Percentiles rank a stretch among this genome's conserved stretches.
These are phyloP conservation scores for Colletotrichum orbiculare DNA, from an alignment of 2,329 filamentous ascomycete species.

Conservation along the genomic window DNA sequence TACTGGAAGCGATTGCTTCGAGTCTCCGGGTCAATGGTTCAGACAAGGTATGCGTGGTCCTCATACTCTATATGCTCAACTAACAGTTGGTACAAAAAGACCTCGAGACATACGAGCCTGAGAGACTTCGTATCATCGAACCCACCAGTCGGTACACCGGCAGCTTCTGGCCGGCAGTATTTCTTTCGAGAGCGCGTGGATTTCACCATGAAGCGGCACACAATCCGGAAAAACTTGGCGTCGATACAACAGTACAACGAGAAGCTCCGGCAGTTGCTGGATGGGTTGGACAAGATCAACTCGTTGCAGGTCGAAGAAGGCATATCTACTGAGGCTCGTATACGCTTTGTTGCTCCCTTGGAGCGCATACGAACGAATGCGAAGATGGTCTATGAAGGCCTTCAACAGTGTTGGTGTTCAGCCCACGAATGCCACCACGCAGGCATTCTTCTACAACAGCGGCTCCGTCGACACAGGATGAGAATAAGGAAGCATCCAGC, in stretches of 20 bases:
- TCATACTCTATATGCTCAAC: background rate
- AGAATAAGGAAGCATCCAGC: background rate
- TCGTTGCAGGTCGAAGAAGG: background rate
- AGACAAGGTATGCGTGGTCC: background rate
- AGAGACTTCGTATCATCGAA: conserved; percentile 8
- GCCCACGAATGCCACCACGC: background rate
- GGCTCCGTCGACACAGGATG: background rate
- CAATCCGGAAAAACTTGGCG: background rate
- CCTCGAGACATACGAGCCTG: background rate
- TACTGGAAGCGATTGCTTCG: conserved; percentile 9
- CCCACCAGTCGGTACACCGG: background rate
- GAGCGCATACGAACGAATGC: conserved; percentile 16
- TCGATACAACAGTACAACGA: background rate
- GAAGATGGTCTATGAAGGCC: background rate
- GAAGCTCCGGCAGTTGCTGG: background rate
- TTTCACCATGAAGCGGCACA: conserved; percentile 16
- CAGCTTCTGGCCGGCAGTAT: background rate
- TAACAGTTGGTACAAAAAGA: conserved; percentile 3
- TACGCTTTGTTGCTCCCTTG: conserved; percentile 1
- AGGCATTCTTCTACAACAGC: conserved; percentile 14
- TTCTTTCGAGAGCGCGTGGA: conserved; percentile 3
- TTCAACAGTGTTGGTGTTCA: background rate
- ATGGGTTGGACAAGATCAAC: background rate
- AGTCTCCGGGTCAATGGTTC: conserved; percentile 4
- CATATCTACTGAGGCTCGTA: background rate